These are phyloP conservation scores for Paramecium tetraurelia DNA, from an alignment of 73 alveolate species.

Conservation along the genomic window DNA sequence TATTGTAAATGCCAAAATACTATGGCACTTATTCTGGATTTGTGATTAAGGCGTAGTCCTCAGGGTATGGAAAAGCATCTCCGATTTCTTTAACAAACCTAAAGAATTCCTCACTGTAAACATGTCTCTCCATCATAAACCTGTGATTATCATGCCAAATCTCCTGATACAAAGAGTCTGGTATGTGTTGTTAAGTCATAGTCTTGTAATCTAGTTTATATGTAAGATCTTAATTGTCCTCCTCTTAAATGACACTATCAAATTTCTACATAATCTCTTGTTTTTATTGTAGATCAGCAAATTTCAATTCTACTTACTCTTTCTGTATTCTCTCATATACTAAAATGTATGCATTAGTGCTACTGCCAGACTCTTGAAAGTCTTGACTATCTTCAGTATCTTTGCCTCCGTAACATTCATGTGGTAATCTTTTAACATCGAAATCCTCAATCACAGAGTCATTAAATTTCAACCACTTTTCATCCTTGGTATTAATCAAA, in stretches of 20 bases:
- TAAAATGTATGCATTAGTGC: slow-evolving; percentile 95
- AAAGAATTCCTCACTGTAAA: slow-evolving; percentile 44
- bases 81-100: slow-evolving; percentile 49
- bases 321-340: slow-evolving; percentile 88
- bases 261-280: background rate
- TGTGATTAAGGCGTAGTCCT: background rate
- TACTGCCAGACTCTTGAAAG: slow-evolving; percentile 28
- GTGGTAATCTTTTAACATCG: slow-evolving; percentile 64
- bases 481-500: slow-evolving; percentile 56
- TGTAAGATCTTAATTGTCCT: background rate
- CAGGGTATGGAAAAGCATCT: background rate
- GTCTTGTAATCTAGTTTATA: background rate
- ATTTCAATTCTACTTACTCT: slow-evolving; percentile 63
- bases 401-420: slow-evolving; percentile 88
- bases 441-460: slow-evolving; percentile 77
- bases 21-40: background rate
- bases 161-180: slow-evolving; percentile 44
- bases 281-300: slow-evolving; percentile 7
- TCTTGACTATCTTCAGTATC: slow-evolving; percentile 50
- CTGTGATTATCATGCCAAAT: slow-evolving; percentile 61
- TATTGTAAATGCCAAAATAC: slow-evolving; percentile 8
- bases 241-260: background rate
- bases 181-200: slow-evolving; percentile 2
- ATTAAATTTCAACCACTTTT: slow-evolving; percentile 87
- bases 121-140: slow-evolving; percentile 60